Base-by-base conservation (phyloP, 2,329 filamentous ascomycete genomes). In the Alternaria metachromatica region DNA sequence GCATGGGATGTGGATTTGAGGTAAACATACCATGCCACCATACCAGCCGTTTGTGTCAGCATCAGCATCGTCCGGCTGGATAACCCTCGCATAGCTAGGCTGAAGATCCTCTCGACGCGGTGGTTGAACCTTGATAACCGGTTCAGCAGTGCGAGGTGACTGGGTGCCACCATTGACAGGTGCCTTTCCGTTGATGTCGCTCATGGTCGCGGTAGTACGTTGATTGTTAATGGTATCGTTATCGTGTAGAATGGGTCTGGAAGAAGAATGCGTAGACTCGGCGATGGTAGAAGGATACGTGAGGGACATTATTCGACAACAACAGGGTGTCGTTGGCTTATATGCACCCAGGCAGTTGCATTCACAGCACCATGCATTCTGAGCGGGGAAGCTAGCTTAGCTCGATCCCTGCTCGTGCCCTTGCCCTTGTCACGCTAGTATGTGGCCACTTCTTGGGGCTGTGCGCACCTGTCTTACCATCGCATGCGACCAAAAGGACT, bases 1-100 rank as follows among this genome's bases (percentile, higher is more conserved):
- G 26, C 20, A 25, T n/a, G 11, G 6, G 13, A 53, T 63, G 66
- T 58, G 10, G 37, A 12, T 2, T 13, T 15, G 3, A 26, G 8
- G 54, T 44, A 33, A 60, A 65, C 70, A 65, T 60, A 73, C 72
- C 90, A 97, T 93, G 64, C 83, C 83, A 21, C 93, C 93, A 76
- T 98, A 99, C 94, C 94, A 97, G 76, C 93, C 92, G 79, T 94
- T 89, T 55, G 88, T 87, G 67, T 87, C 87, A 30, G 87, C 88
- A 69, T 96, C 90, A 56, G 88, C 87, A 69, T 85, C 87, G 61
- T 88, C 86, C 26, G 87, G 84, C 70, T 87, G 84, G 68, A 92
- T 85, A 51, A 84, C 83, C 66, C 89, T 86, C 7, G 93, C 93
- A 80, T 96, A 96, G 76, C 87, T 92, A 61, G 89, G 89, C 82